phyloP scores from a whole-genome alignment of 2,329 filamentous ascomycete species.

The Tolypocladium paradoxum region DNA sequence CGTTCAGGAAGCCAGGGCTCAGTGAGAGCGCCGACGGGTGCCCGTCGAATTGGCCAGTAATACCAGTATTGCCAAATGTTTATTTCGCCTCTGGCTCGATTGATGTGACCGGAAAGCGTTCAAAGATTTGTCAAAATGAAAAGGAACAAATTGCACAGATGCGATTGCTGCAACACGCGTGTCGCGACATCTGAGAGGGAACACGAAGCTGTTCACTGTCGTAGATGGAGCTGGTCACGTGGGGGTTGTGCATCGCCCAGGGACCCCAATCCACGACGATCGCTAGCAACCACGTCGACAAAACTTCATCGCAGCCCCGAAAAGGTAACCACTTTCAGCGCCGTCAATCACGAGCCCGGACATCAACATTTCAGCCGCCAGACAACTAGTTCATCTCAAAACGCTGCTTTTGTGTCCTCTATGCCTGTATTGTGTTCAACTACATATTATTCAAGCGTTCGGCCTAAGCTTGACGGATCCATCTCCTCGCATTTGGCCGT shows the following conservation, averaged over 20 bases:
- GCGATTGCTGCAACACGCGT: background rate
- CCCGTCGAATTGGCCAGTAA: background rate
- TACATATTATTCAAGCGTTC: slow-evolving; percentile 16
- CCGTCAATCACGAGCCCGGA: too few species aligned
- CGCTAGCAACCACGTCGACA: background rate
- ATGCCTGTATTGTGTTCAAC: slow-evolving; percentile 12
- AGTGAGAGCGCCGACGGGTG: background rate
- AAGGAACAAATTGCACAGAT: too few species aligned
- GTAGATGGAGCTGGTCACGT: background rate
- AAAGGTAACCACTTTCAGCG: background rate
- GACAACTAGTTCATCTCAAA: background rate
- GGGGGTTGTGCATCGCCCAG: background rate
- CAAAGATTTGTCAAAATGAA: background rate
- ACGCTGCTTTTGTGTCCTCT: slow-evolving; percentile 7
- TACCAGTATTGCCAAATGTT: background rate
- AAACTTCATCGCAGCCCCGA: background rate
- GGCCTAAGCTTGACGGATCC: slow-evolving; percentile 4
- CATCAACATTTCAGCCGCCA: background rate
- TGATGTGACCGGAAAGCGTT: too few species aligned
- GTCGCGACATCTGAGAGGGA: background rate
- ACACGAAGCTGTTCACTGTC: background rate
- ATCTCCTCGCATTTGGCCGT: background rate
- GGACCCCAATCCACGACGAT: background rate
- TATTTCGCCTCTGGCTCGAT: too few species aligned
- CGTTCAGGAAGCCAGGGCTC: background rate